Evolutionary conservation across 1,139 yeast species (phyloP).

Genomic region (Magnusiomyces tetraspermus): DNA sequence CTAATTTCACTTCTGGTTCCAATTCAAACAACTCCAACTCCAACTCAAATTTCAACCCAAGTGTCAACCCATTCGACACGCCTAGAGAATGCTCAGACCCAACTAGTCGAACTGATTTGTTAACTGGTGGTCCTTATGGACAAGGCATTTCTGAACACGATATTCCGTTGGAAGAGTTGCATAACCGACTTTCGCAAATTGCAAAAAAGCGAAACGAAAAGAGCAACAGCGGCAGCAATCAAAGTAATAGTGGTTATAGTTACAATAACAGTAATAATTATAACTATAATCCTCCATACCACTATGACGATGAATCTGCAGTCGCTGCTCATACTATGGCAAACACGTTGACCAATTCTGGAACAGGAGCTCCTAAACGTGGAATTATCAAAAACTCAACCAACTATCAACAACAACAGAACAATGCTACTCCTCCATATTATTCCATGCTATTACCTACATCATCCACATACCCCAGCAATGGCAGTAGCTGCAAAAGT

Average conservation of each 20-base stretch:
- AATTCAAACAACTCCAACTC: no score
- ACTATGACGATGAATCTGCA: not conserved
- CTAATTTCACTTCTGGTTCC: no score
- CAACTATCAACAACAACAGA: no score
- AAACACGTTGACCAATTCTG: not conserved
- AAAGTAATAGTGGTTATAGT: slow-evolving; percentile 3
- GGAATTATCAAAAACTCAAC: no score
- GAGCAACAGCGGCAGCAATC: not conserved
- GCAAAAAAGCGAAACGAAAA: slow-evolving; percentile 13
- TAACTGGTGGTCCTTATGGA: slow-evolving; percentile 10
- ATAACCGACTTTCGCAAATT: slow-evolving; percentile 19
- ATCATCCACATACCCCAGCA: not conserved
- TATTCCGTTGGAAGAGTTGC: slow-evolving; percentile 23
- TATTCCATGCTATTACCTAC: no score
- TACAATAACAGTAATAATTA: not conserved
- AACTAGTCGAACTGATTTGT: no score
- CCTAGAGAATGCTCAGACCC: no score
- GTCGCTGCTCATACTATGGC: not conserved
- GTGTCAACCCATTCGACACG: no score
- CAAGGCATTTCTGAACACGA: slow-evolving; percentile 13
- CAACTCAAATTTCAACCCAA: no score
- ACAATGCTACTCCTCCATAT: no score
- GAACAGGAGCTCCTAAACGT: no score
- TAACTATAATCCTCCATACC: not conserved
- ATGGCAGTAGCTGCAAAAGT: not conserved